Base-by-base conservation (phyloP, 2,329 filamentous ascomycete genomes). In the Aspergillus piperis region DNA sequence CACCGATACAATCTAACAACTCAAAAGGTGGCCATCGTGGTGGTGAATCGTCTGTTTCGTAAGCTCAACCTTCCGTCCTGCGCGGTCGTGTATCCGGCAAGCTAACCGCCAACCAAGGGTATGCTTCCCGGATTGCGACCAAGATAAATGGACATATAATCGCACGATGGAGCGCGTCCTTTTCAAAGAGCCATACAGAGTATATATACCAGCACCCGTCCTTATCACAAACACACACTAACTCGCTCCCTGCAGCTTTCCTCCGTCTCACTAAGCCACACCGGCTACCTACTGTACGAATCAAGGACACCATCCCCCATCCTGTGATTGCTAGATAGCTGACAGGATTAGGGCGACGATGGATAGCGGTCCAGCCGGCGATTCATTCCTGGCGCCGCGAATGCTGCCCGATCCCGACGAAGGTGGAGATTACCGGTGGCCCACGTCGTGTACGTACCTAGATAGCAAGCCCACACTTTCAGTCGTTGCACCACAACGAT, bases 221-320 rank as follows among this genome's bases (percentile, higher is more conserved):
- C 3, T 7, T 27, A 17, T 17, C 10, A 39, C 4, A 17, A n/a
- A 27, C 13, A 36, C 6, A 13, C 11, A 10, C 53, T 61, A 57
- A 63, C 25, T 5, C 27, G 15, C 38, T 32, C 15, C 19, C 8
- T 44, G 21, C 58, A 77, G 75, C 54, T 77, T 13, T 72, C 71
- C 4, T 76, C 75, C 2, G 64, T 78, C 21, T 75, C 75, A 3
- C 58, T 77, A 21, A 75, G 74, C 36, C 70, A 70, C 30, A 71
- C 72, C 5, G 75, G 74, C 11, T 71, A 72, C 50, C 58, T 77
- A 8, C 54, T 77, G 75, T 77, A 65, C 62, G 66, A 15, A 42
- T 58, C 36, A 21, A 23, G 15, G 47, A 32, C 32, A 36, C 10
- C 42, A 8, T 56, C 32, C 54, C 62, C 17, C 19, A 44, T 52